Evolutionary conservation across 2,329 filamentous ascomycete genomes (phyloP).

Genomic region (Nectriaceae sp.): DNA sequence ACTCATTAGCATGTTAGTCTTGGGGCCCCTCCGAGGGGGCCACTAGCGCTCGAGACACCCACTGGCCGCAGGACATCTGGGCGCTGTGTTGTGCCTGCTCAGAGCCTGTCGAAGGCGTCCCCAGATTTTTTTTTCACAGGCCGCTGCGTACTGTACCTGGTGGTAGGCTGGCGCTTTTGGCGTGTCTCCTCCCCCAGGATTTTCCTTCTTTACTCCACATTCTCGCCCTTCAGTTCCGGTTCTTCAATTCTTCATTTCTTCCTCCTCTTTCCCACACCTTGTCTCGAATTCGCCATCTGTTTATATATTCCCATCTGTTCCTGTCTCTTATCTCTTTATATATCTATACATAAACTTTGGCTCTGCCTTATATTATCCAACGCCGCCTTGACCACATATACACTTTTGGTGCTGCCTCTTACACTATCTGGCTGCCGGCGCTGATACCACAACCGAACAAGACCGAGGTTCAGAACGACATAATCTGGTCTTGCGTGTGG

Average conservation of each 20-base stretch:
- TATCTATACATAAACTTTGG: constrained; percentile 4
- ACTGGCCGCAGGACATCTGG: too few relatives aligned
- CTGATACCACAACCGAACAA: constrained; percentile 1
- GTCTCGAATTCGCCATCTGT: background rate
- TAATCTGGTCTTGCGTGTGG: background rate
- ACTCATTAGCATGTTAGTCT: too few relatives aligned
- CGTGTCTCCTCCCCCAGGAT: constrained; percentile 29
- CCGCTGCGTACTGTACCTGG: background rate
- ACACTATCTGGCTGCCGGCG: constrained; percentile 6
- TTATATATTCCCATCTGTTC: constrained; percentile 8
- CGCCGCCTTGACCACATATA: constrained; percentile 6
- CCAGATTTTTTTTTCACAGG: constrained; percentile 6
- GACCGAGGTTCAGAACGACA: background rate
- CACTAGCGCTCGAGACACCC: too few relatives aligned
- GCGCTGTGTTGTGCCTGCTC: background rate
- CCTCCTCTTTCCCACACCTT: constrained; percentile 20
- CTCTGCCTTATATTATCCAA: constrained; percentile 4
- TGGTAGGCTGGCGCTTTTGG: constrained; percentile 16
- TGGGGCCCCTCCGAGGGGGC: too few relatives aligned
- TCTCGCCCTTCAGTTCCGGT: constrained; percentile 16
- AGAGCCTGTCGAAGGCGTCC: constrained; percentile 11
- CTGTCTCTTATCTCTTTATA: constrained; percentile 15
- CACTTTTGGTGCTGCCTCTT: constrained; percentile 1
- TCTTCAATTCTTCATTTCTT: constrained; percentile 20
- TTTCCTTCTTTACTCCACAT: constrained; percentile 31